Conservation (phyloP, 2,329 filamentous ascomycete genomes). For the Stachybotrys elegans region DNA sequence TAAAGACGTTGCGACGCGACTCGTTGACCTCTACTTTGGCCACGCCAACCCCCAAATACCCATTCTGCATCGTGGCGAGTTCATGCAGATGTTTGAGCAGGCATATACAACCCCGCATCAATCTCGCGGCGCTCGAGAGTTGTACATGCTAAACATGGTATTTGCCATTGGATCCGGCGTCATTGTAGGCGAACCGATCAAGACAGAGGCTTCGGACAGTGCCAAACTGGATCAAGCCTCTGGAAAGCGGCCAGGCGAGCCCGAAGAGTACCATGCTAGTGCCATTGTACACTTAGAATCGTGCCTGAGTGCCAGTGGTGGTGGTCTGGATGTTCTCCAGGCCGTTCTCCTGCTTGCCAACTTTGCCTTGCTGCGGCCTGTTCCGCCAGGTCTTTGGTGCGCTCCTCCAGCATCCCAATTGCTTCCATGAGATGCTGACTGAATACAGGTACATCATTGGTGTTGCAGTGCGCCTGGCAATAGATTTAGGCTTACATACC, state of each 20-base stretch:
- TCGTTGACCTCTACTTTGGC: conserved; percentile 87
- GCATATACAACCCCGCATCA: conserved; percentile 68
- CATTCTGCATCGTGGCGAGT: conserved; percentile 82
- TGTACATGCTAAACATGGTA: conserved; percentile 93
- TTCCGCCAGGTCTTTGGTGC: conserved; percentile 85
- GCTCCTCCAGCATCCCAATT: conserved; percentile 12
- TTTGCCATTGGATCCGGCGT: conserved; percentile 95
- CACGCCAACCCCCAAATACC: conserved; percentile 96
- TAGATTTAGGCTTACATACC: conserved; percentile 88
- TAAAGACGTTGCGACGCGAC: conserved; percentile 63
- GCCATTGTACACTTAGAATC: conserved; percentile 88
- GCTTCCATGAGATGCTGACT: conserved; percentile 9
- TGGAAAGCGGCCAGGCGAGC: conserved; percentile 53
- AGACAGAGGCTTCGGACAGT: conserved; percentile 37
- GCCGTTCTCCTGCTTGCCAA: conserved; percentile 87
- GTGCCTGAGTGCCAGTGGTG: conserved; percentile 78
- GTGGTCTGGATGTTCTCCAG: conserved; percentile 87
- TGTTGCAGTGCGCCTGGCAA: conserved; percentile 81
- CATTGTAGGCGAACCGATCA: conserved; percentile 65
- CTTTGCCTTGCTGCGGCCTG: conserved; percentile 84
- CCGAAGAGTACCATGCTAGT: conserved; percentile 93
- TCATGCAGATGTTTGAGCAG: conserved; percentile 80
- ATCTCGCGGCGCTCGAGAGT: conserved; percentile 67
- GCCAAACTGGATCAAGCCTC: conserved; percentile 23
- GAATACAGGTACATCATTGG: conserved; percentile 75